Evolutionary conservation across 140 eudicot genomes (phyloP).

Genomic region (Stevia rebaudiana): DNA sequence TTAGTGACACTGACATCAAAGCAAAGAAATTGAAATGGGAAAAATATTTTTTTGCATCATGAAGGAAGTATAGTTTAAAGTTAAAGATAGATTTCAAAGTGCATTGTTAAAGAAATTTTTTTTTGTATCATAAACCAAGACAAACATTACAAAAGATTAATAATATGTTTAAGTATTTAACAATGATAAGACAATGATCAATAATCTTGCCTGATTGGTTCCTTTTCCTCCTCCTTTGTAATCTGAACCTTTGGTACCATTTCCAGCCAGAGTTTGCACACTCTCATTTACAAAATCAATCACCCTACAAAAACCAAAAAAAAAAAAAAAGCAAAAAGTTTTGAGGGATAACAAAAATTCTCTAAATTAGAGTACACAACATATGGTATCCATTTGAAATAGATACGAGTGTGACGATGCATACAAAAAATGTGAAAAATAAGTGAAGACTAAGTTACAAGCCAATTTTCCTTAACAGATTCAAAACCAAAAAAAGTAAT

Average conservation of each 20-base stretch:
- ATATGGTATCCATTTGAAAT: neutral
- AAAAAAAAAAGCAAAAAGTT: too few relatives aligned
- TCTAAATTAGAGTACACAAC: neutral
- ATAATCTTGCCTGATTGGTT: slow-evolving; percentile 60
- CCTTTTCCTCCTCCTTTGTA: slow-evolving; percentile 88
- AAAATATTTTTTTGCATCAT: neutral
- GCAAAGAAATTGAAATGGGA: neutral
- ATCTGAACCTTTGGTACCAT: slow-evolving; percentile 96
- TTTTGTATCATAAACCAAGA: neutral
- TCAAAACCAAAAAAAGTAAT: neutral
- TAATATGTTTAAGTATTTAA: slow-evolving; percentile 6
- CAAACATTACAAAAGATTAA: neutral
- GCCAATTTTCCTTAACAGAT: slow-evolving; percentile 1
- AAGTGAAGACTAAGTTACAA: slow-evolving; percentile 8
- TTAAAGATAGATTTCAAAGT: neutral
- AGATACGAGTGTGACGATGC: neutral
- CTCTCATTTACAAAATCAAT: slow-evolving; percentile 86
- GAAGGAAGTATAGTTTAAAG: neutral
- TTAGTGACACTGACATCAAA: neutral
- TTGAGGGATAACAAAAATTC: neutral
- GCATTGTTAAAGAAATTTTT: neutral
- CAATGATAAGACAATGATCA: neutral
- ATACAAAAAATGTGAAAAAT: neutral
- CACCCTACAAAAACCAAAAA: slow-evolving; percentile 75
- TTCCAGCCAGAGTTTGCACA: slow-evolving; percentile 89